phyloP scores from a whole-genome alignment of 345 rosid genomes.

The Citrus australasica region DNA sequence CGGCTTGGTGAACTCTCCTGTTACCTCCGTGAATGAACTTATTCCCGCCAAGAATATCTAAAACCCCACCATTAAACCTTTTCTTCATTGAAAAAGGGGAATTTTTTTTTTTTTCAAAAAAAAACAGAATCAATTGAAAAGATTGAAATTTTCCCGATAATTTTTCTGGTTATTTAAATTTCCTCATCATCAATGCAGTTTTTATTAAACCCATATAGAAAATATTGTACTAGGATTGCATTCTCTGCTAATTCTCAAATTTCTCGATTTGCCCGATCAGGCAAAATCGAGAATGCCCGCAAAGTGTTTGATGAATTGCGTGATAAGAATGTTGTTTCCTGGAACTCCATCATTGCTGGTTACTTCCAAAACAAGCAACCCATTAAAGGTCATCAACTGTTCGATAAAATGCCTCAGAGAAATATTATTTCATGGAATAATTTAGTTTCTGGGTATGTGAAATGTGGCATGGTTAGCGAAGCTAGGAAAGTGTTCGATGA shows the following conservation, averaged over 20 bases:
- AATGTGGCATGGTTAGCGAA: constrained; percentile 51
- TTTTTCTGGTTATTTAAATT: neutral
- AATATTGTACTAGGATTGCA: constrained; percentile 22
- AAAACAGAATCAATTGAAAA: neutral
- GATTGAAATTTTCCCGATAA: neutral
- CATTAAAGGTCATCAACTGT: constrained; percentile 43
- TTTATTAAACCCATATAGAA: constrained; percentile 23
- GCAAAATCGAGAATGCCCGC: constrained; percentile 55
- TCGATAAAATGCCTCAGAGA: constrained; percentile 67
- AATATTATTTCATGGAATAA: constrained; percentile 72
- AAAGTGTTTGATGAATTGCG: constrained; percentile 54
- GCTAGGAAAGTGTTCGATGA: constrained; percentile 54
- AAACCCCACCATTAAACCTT: neutral
- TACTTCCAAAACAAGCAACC: constrained; percentile 58
- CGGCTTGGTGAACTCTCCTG: neutral
- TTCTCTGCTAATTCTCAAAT: constrained; percentile 39
- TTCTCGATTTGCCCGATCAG: constrained; percentile 40
- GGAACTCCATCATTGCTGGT: constrained; percentile 63
- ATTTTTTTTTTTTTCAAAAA: too few species aligned
- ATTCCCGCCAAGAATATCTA: neutral
- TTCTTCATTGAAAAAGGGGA: neutral
- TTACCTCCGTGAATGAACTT: neutral
- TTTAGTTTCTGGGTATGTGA: constrained; percentile 60
- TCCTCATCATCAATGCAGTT: constrained; percentile 34
- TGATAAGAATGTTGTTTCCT: constrained; percentile 39